Base-by-base conservation (phyloP, 2,329 filamentous ascomycete species). In the Cryphonectria carpinicola region DNA sequence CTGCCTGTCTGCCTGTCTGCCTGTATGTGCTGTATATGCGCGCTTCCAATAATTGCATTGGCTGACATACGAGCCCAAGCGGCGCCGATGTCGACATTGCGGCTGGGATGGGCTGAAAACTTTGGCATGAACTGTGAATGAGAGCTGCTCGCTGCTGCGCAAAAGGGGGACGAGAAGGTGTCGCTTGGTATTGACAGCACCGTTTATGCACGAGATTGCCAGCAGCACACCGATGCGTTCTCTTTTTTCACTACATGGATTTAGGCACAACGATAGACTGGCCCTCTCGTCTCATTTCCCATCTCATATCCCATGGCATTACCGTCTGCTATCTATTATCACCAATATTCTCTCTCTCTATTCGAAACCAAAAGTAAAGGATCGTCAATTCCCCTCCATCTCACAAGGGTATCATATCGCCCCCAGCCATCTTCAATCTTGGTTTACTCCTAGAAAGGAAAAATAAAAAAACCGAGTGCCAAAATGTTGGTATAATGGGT, bases 401-500 rank as follows among this genome's bases (percentile, higher is more conserved):
- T 63, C 22, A 28, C 14, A 41, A 62, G 66, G 60, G 39, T 61
- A 70, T 70, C 63, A 54, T 46, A 13, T 39, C 39, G 22, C 61
- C n/a, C 52, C 13, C 39, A 43, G 32, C 39, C 46, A 52, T 65
- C 69, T 68, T 60, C n/a, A 11, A 35, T 32, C 60, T 64, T 35
- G 25, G 28, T 37, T n/a, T 37, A 19, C 61, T 43, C 64, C 7
- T 54, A 66, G 71, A 52, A 39, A 39, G 14, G 14, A 43, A 17
- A 10, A n/a, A 49, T 2, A n/a, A n/a, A 64, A 68, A 64, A 64
- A 66, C 65, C 41, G 3, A 39, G 32, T 49, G 22, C 43, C 17
- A 64, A 63, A 68, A 66, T 28, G 25, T 25, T 62, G 71, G 68
- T 72, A 67, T 68, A 71, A 41, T 68, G 71, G 71, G 71, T 72